Percentiles rank a stretch among this genome's conserved stretches.
These are phyloP conservation scores for Lactarius deliciosus DNA, from an alignment of 768 basidiomycete genomes.

Conservation along the genomic window DNA sequence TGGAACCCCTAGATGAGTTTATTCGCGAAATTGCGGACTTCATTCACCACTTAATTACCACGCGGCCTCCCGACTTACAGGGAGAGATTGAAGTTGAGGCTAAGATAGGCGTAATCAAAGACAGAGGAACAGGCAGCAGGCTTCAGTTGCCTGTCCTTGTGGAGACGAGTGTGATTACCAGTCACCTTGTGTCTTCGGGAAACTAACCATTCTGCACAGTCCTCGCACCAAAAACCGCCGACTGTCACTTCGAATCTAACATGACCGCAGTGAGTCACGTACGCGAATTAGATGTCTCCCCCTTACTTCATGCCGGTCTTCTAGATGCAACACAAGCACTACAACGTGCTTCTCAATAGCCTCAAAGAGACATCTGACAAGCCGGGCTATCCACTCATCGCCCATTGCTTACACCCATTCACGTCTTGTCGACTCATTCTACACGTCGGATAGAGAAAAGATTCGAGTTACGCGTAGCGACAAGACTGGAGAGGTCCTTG, in stretches of 20 bases:
- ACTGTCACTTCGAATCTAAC: constrained; percentile 85
- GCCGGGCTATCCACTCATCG: constrained; percentile 51
- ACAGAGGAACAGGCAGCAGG: constrained; percentile 54
- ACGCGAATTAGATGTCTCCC: constrained; percentile 6
- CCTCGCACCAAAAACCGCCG: constrained; percentile 56
- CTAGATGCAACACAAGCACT: constrained; percentile 84
- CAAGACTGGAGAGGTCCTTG: constrained; percentile 62
- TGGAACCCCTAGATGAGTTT: constrained; percentile 92
- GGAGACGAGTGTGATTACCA: constrained; percentile 66
- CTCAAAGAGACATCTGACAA: constrained; percentile 59
- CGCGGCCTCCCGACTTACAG: constrained; percentile 47
- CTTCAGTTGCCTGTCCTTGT: constrained; percentile 70
- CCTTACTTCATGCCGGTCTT: constrained; percentile 11
- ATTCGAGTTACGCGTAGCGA: constrained; percentile 84
- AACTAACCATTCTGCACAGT: constrained; percentile 48
- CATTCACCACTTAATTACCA: constrained; percentile 67
- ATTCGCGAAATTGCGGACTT: constrained; percentile 91
- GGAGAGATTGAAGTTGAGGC: constrained; percentile 85
- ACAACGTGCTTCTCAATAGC: constrained; percentile 83
- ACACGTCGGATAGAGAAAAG: constrained; percentile 52
- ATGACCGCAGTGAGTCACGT: constrained; percentile 74
- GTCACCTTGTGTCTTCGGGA: not conserved
- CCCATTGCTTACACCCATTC: constrained; percentile 76
- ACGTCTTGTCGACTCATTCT: constrained; percentile 79
- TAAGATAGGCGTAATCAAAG: constrained; percentile 77